Evolutionary conservation across 129 eudicot genomes (phyloP).

Genomic region (Cynara cardunculus): DNA sequence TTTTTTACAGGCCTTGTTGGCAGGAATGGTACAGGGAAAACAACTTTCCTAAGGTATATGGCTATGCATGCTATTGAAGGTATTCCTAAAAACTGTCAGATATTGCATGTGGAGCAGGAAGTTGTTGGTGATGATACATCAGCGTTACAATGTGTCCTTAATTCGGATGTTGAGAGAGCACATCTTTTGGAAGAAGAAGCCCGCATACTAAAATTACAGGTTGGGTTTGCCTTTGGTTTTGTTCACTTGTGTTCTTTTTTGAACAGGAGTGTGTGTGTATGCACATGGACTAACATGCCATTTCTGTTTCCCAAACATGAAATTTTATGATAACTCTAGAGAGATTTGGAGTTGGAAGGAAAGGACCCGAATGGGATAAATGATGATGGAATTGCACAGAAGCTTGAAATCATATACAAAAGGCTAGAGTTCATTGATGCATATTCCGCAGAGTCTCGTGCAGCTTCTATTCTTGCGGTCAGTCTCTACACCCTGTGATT

Average conservation of each 20-base stretch:
- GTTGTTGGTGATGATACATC: conserved; percentile 91
- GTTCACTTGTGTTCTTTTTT: not conserved
- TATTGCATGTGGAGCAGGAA: conserved; percentile 98
- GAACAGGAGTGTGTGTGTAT: conserved; percentile 4
- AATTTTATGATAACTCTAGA: conserved; percentile 34
- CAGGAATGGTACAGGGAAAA: conserved; percentile 98
- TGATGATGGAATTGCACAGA: conserved; percentile 50
- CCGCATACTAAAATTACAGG: conserved; percentile 67
- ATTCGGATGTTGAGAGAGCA: conserved; percentile 80
- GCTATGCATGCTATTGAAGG: conserved; percentile 98
- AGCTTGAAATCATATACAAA: conserved; percentile 88
- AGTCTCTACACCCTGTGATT: conserved; percentile 24
- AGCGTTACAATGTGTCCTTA: conserved; percentile 88
- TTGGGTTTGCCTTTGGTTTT: conserved; percentile 12
- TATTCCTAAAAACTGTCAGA: conserved; percentile 95
- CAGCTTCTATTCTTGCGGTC: conserved; percentile 96
- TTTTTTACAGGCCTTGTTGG: conserved; percentile 78
- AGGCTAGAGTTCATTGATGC: conserved; percentile 96
- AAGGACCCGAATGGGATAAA: conserved; percentile 43
- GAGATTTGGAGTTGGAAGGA: conserved; percentile 50
- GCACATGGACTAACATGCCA: conserved; percentile 10
- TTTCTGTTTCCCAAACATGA: not conserved
- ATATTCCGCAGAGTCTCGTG: conserved; percentile 95
- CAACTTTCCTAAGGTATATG: conserved; percentile 93
- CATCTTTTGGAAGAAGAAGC: conserved; percentile 91